Evolutionary conservation across 257 asterid genomes (phyloP), one percentile per base, ranked within the genome.

Genomic region (Penstemon davidsonii): DNA sequence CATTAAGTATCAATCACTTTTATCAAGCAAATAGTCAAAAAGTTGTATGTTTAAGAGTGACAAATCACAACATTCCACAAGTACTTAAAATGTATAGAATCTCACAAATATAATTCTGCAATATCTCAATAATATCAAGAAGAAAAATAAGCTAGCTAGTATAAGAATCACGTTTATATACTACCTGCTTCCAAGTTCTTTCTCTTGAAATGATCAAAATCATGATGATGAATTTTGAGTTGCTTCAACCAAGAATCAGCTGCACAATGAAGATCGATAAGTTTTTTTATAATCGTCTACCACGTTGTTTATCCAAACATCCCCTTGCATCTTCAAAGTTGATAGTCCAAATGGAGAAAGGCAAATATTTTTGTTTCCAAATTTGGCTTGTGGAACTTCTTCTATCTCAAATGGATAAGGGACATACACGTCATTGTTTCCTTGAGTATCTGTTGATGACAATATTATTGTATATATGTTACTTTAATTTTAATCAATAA

Each of bases 161-260:
- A 25, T 2, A 25, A 25, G 33, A 25, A 25, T 58, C 37, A 58
- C 64, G 4, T 58, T 12, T 36, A 58, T 18, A 10, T 58, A 58
- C 46, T 58, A 36, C 25, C 6, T 18, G 12, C 8, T 39, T 66
- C 71, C 4, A 5, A 9, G 39, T 66, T 51, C 18, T 39, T 53
- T 41, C 8, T 39, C 12, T 39, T 44, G 8, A 40, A 66, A 41
- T 66, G 53, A 40, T 53, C 71, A 66, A 66, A 66, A 66, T 66
- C 71, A 2, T 11, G 13, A 25, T 66, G 61, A 25, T 43, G 49
- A 66, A 52, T 25, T 18, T 25, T 9, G 4, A 66, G 62, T 41
- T 66, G 71, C 53, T 66, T 66, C 52, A 66, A 41, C 71, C 71
- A 67, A 18, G 72, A 67, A 12, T 67, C 64, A 18, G 60, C 72